These are phyloP conservation scores for Penicillium herquei DNA, from an alignment of 495 filamentous ascomycete genomes.

Conservation along the genomic window DNA sequence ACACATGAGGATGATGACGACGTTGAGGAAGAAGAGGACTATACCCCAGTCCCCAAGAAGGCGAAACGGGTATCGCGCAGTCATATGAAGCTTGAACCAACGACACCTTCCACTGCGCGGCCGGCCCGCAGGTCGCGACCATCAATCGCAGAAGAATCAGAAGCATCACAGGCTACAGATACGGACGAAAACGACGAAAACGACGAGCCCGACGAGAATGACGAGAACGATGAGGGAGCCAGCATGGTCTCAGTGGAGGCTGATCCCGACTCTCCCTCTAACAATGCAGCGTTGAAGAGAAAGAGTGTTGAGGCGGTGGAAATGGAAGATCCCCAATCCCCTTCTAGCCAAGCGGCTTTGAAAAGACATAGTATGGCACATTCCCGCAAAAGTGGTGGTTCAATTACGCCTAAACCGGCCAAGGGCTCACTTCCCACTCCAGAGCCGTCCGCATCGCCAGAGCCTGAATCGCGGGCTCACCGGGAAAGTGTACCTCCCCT, in stretches of 20 bases:
- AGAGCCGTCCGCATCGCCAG: slow-evolving; percentile 54
- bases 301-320: slow-evolving; percentile 44
- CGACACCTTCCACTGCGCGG: slow-evolving; percentile 42
- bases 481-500: slow-evolving; percentile 60
- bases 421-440: slow-evolving; percentile 58
- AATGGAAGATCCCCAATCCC: slow-evolving; percentile 54
- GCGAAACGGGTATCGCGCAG: slow-evolving; percentile 48
- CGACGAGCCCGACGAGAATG: slow-evolving; percentile 29
- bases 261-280: slow-evolving; percentile 62
- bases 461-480: slow-evolving; percentile 48
- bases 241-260: slow-evolving; percentile 42
- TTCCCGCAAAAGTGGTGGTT: slow-evolving; percentile 52
- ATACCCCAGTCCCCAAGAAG: slow-evolving; percentile 66
- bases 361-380: slow-evolving; percentile 71
- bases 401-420: slow-evolving; percentile 41
- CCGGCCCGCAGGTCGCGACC: slow-evolving; percentile 35
- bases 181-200: slow-evolving; percentile 27
- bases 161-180: slow-evolving; percentile 31
- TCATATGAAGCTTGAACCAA: slow-evolving; percentile 57
- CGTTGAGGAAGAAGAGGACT: slow-evolving; percentile 69
- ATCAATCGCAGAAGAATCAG: slow-evolving; percentile 30
- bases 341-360: slow-evolving; percentile 56
- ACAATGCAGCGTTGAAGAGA: slow-evolving; percentile 60
- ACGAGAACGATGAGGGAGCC: slow-evolving; percentile 41
- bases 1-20: slow-evolving; percentile 47